These are phyloP conservation scores for Phoma herbarum DNA, from an alignment of 2,329 filamentous ascomycete genomes.

Conservation along the genomic window DNA sequence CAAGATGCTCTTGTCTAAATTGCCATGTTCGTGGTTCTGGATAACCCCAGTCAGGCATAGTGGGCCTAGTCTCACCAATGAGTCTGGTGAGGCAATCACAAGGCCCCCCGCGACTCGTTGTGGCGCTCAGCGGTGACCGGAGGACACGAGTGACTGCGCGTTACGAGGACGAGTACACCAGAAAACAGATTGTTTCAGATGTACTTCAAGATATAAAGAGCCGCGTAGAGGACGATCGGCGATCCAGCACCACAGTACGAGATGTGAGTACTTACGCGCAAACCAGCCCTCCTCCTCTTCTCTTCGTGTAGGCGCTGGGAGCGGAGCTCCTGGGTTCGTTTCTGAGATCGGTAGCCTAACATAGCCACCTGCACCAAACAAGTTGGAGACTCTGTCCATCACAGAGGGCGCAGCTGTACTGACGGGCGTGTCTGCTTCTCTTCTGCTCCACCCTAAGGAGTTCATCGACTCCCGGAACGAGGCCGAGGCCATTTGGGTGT, in stretches of 20 bases:
- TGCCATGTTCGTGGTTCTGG: conserved; percentile 30
- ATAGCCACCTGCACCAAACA: conserved; percentile 86
- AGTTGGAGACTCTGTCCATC: conserved; percentile 79
- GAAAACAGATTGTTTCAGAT: conserved; percentile 20
- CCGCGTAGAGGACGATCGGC: conserved; percentile 12
- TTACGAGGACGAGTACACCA: conserved; percentile 26
- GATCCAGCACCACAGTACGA: conserved; percentile 34
- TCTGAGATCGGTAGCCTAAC: conserved; percentile 89
- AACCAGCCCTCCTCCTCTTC: conserved; percentile 98
- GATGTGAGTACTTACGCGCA: conserved; percentile 75
- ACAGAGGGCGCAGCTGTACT: conserved; percentile 78
- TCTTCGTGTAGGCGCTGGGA: conserved; percentile 82
- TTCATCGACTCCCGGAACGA: conserved; percentile 95
- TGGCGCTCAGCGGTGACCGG: conserved; percentile 22
- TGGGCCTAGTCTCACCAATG: conserved; percentile 37
- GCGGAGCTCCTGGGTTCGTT: conserved; percentile 75
- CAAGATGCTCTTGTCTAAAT: conserved; percentile 31
- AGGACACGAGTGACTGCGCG: conserved; percentile 19
- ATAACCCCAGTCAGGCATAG: conserved; percentile 30
- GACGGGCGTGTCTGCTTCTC: conserved; percentile 78
- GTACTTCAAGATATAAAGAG: conserved; percentile 21
- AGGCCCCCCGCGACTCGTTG: conserved; percentile 28
- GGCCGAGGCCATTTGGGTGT: conserved; percentile 75
- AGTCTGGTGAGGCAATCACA: conserved; percentile 41
- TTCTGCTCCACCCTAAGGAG: conserved; percentile 91